Conservation (phyloP, 2,329 filamentous ascomycete genomes). For the Penicillium expansum region DNA sequence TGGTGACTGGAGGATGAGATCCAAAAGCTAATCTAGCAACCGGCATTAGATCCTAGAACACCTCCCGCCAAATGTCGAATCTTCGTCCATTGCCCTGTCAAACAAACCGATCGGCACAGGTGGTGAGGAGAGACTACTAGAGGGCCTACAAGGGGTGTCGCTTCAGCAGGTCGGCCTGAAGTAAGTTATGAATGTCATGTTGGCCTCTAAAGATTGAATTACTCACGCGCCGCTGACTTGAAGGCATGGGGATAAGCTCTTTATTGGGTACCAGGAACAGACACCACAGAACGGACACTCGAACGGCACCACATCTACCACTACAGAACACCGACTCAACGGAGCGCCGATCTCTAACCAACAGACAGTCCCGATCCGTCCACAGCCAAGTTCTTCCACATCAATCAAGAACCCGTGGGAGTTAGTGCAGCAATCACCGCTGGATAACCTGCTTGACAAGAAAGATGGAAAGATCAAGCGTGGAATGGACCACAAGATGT, state of each 20-base stretch:
- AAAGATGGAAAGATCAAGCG: slow-evolving; percentile 85
- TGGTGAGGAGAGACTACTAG: slow-evolving; percentile 55
- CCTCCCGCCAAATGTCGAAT: slow-evolving; percentile 56
- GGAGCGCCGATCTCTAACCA: slow-evolving; percentile 34
- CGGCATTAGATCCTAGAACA: slow-evolving; percentile 54
- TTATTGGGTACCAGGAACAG: slow-evolving; percentile 71
- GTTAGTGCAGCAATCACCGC: slow-evolving; percentile 76
- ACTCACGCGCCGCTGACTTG: slow-evolving; percentile 21
- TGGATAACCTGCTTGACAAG: slow-evolving; percentile 85
- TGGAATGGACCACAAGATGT: slow-evolving; percentile 77
- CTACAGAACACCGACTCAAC: slow-evolving; percentile 36
- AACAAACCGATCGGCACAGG: slow-evolving; percentile 58
- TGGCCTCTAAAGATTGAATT: neutral
- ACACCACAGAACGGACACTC: slow-evolving; percentile 49
- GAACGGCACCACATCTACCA: slow-evolving; percentile 26
- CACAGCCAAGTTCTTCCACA: slow-evolving; percentile 55
- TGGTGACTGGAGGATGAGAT: neutral
- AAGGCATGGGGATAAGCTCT: slow-evolving; percentile 89
- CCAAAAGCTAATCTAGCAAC: slow-evolving; percentile 11
- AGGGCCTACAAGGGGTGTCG: slow-evolving; percentile 53
- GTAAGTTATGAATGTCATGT: slow-evolving; percentile 35
- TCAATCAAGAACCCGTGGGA: slow-evolving; percentile 91
- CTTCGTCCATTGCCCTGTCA: slow-evolving; percentile 57
- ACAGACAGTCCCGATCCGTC: slow-evolving; percentile 64
- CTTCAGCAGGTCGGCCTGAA: slow-evolving; percentile 58